Evolutionary conservation across 306 rosid genomes (phyloP), one percentile per base, ranked within the genome.

Genomic region (Alnus glutinosa): DNA sequence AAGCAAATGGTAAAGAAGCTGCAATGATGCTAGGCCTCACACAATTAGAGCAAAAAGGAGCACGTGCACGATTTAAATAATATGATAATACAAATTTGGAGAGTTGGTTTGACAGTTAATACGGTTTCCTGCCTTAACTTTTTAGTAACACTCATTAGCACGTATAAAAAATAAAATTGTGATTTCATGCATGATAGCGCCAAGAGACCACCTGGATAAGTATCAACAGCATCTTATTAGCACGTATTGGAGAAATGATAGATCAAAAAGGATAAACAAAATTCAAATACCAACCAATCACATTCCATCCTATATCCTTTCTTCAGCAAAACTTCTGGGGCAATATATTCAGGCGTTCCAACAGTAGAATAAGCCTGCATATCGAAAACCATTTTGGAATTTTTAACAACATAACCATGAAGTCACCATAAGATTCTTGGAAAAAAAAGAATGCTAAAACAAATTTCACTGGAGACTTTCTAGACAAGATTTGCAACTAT

Each of bases 281-380:
- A 70, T 18, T 37, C 66, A 75, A 37, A 74, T 85, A 89, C 96
- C 85, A 69, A 88, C 88, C 92, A 93, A 86, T 96, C 99, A 86
- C 99, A 96, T 81, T 96, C 99, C 99, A 96, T 90, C 64, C 99
- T 98, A 88, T 96, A 96, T 89, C 99, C 99, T 83, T 96, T 93
- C 92, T 96, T 96, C 87, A 96, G 86, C 81, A 96, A 81, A 86
- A 96, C 98, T 85, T 96, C 99, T 3, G 99, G 99, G 81, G 99
- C 99, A 85, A 96, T 96, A 79, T 93, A 96, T 79, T 96, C 99
- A 30, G 99, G 98, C 55, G 98, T 96, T 85, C 99, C 99, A 79
- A 96, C 99, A 1, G 97, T 96, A 44, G 99, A 96, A 86, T 93
- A 96, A 67, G 99, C 99, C 99, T 96, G 87, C 88, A 76, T 44